Base-by-base conservation (phyloP, 148 eudicot species). In the Fallopia convolvulus region DNA sequence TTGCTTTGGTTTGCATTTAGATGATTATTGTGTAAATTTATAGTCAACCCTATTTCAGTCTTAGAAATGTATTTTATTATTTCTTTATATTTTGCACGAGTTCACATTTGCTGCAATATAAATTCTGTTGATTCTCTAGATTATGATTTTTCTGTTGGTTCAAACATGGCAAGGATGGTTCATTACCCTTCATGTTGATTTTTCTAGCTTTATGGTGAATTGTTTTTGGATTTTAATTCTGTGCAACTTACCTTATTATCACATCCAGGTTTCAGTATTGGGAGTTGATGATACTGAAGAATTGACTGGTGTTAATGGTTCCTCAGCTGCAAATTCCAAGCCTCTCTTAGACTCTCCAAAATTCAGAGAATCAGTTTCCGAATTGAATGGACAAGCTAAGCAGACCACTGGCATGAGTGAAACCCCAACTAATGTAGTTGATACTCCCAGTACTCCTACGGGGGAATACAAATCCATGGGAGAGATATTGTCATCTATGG, bases 401-500 rank as follows among this genome's bases (percentile, higher is more conserved):
- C 86, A 84, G 50, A 92, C 79, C 72, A 36, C 21, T 39, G 46
- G n/a, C 20, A 33, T 68, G 70, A 75, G 60, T 61, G 89, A 83
- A 81, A 87, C 71, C 76, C 56, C 83, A 18, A 81, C 75, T 75
- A 77, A 83, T 74, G 81, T 74, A 76, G 76, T 76, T 20, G 85
- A 83, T 40, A 80, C 86, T 79, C 83, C 89, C 58, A 66, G 75
- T 40, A 74, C 77, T 52, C 77, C 78, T 55, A 79, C 79, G 13
- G 72, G 72, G 14, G 97, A 89, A 75, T 89, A 86, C 79, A 87
- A 80, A 71, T 92, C 97, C 18, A 86, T 92, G 97, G 95, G 91
- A 76, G 93, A 92, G 81, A 87, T 94, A 81, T 77, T 92, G 78
- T 90, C 98, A 68, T 88, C 91, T 3, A 85, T 86, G 88, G 97